Evolutionary conservation across 805 yeast species (phyloP), one percentile per base, ranked within the genome.

Genomic region (Diddensiella santjacobensis): DNA sequence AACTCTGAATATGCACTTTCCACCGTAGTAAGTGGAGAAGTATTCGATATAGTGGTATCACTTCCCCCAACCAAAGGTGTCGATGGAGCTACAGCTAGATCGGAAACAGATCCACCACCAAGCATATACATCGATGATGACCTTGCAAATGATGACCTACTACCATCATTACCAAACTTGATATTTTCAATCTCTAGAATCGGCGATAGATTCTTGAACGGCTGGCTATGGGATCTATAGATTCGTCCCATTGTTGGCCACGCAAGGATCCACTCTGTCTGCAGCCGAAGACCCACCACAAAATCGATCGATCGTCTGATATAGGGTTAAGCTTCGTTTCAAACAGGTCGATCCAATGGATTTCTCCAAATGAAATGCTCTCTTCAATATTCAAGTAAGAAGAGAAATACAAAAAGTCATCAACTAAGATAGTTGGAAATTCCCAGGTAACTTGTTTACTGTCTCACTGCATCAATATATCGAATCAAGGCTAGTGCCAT

Each of bases 1-100:
- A n/a, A 35, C 8, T 35, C 38, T 10, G 18, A 6, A 15, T 35
- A 35, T 15, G 38, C 6, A 17, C 38, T 35, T 13, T 35, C 38
- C 17, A 35, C 15, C 10, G 15, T 8, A 19, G 26, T 18, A 15
- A 17, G n/a, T 8, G 42, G 26, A 22, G 44, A 41, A 15, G 19
- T 11, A 13, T 22, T 41, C 5, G 44, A 41, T 11, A 26, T 10
- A 10, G 44, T 20, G 15, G 44, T 41, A 22, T 41, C 44, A 18
- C 44, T 41, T 5, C 42, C 44, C 13, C 44, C 44, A 13, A 41
- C 11, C 15, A 26, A 15, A 13, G 42, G 30, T 15, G 42, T 39
- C 17, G 38, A 13, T 8, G 38, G 38, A 13, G 11, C 31, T 13
- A 26, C 11, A 13, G 11, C 31, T 13, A 26, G 31, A 26, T 26